Base-by-base conservation (phyloP, 116 monocot species). In the Posidonia oceanica region DNA sequence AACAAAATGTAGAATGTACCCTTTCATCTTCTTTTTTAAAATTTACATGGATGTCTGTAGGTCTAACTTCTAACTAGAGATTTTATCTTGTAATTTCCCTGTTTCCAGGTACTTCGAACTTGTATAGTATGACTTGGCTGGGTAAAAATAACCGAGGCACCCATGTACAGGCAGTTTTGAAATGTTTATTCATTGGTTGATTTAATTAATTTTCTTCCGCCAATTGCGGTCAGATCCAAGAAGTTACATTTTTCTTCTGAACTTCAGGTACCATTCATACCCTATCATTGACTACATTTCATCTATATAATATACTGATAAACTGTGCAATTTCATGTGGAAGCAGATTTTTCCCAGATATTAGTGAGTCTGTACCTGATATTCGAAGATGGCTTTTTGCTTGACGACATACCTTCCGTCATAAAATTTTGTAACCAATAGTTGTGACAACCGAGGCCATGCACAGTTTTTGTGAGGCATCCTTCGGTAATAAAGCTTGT, bases 381-480 rank as follows among this genome's bases (percentile, higher is more conserved):
- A 44, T 59, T 54, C 17, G 14, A 44, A 20, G 17, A 67, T 54
- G 54, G 55, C 18, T 60, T 39, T 60, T 75, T 62, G 41, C 37
- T 20, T 42, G 53, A 14, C 18, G 62, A 79, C 52, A 11, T 4
- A 21, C 6, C 54, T 48, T 61, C 21, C 71, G 71, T 69, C 68
- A 61, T 62, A 22, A 62, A 86, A 71, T 83, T 86, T 80, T 87
- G 83, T 80, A 73, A 67, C 17, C 20, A 40, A 36, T 64, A 51
- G 23, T 51, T 61, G 52, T 52, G 12, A 41, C 52, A 44, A 17
- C 76, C 73, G 75, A 80, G 80, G 78, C 70, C 16, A 73, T 83
- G 83, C 83, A 70, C 55, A 59, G 65, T 80, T 86, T 86, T 86
- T 85, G 71, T 80, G 75, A 68, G 80, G 78, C 86, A 74, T 78